Base-by-base conservation (phyloP, 202 grass and related monocot species). In the Miscanthus sacchariflorus region DNA sequence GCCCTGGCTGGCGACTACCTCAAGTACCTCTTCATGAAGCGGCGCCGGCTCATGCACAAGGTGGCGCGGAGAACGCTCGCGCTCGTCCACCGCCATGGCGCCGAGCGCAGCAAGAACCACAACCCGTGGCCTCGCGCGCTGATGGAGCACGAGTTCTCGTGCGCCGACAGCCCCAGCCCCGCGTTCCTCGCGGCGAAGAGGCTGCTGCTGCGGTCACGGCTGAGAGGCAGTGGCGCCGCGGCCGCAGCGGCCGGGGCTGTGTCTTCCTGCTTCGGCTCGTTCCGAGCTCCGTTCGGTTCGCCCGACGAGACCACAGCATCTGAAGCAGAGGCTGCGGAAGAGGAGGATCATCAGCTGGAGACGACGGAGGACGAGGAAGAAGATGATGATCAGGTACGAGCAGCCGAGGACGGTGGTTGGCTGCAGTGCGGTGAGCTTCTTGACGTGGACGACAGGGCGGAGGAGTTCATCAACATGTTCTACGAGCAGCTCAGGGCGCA, bases 381-480 rank as follows among this genome's bases (percentile, higher is more conserved):
- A 5, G 38, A 80, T 36, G 82, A 80, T 18, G 61, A 83, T 0
- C 39, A 56, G 27, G 68, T 74, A 43, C 4, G 19, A 19, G 1
- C 15, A n/a, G 83, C 27, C 4, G 89, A 77, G 19, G 72, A 84
- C 10, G 52, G 2, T 11, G 70, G 2, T 7, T 86, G 39, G 75
- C 77, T 7, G 66, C 77, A 83, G 40, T 68, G 58, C 67, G 76
- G 73, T 21, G 92, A 86, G 72, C 36, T 74, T 44, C 18, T 46
- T 61, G 95, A 96, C 83, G 95, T 97, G 44, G 90, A 97, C 89
- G 87, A 89, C 87, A 97, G 88, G 88, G 95, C 95, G 23, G 95
- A 97, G 88, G 89, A 97, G 79, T 97, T 97, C 88, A 97, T 97
- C 72, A 90, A 80, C 74, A 97, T 74, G 90, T 97, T 97, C 84